Evolutionary conservation across 306 rosid species (phyloP).

Genomic region (Rosa rugosa): DNA sequence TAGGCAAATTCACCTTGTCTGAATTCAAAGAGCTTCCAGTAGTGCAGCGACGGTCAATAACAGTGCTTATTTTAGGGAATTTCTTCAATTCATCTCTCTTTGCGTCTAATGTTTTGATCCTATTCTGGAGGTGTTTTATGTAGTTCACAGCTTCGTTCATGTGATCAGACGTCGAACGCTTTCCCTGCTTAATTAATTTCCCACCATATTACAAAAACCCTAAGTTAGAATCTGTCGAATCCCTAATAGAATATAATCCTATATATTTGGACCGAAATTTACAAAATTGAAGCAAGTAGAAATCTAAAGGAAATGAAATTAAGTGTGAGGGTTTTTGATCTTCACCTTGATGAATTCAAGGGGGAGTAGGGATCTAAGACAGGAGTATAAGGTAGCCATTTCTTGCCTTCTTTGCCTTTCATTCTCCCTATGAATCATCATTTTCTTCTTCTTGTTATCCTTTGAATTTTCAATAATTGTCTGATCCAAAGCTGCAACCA

Average conservation of each 20-base stretch:
- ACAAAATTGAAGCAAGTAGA: background rate
- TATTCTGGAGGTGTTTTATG: constrained; percentile 47
- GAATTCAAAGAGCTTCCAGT: background rate
- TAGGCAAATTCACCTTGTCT: background rate
- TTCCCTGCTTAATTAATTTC: constrained; percentile 47
- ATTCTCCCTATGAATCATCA: constrained; percentile 50
- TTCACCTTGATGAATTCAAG: constrained; percentile 32
- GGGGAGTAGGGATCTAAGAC: constrained; percentile 57
- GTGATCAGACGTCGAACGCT: constrained; percentile 72
- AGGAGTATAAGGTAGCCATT: constrained; percentile 52
- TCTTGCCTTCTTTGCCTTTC: constrained; percentile 77
- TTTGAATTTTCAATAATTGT: constrained; percentile 12
- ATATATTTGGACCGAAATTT: background rate
- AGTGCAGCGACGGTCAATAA: background rate
- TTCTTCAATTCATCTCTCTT: constrained; percentile 53
- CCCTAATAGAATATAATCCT: background rate
- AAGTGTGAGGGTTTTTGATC: background rate
- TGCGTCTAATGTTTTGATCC: constrained; percentile 41
- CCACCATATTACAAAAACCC: constrained; percentile 24
- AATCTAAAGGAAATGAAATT: background rate
- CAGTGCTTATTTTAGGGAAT: constrained; percentile 5
- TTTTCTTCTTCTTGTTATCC: constrained; percentile 37
- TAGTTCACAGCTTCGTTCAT: constrained; percentile 56
- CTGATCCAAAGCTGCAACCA: background rate
- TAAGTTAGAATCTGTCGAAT: background rate